phyloP scores from a whole-genome alignment of 768 basidiomycete species.

The Hydnomerulius pinastri region DNA sequence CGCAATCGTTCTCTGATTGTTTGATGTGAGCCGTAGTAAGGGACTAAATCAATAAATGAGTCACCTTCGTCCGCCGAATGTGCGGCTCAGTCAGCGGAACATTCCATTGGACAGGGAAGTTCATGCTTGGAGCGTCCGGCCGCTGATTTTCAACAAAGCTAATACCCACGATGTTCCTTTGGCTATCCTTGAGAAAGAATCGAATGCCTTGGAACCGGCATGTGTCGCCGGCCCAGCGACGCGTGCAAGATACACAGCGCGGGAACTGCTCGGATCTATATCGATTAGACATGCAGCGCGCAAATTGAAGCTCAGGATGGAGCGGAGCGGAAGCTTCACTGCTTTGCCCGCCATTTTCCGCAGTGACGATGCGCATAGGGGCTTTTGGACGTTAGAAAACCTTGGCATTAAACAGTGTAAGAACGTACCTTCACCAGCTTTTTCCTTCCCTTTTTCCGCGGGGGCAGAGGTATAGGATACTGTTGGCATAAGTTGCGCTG shows the following conservation, averaged over 20 bases:
- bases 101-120: slow-evolving; percentile 69
- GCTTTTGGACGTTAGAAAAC: slow-evolving; percentile 11
- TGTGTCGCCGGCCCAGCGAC: slow-evolving; percentile 86
- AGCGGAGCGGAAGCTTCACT: slow-evolving; percentile 36
- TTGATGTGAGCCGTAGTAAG: slow-evolving; percentile 12
- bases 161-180: slow-evolving; percentile 61
- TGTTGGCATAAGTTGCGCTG: slow-evolving; percentile 49
- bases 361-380: slow-evolving; percentile 32
- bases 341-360: slow-evolving; percentile 31
- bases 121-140: slow-evolving; percentile 59
- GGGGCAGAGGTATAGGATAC: slow-evolving; percentile 42
- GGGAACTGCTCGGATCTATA: slow-evolving; percentile 74
- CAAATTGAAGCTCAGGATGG: slow-evolving; percentile 71
- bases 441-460: slow-evolving; percentile 48
- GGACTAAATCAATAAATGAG: slow-evolving; percentile 2
- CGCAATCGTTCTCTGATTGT: slow-evolving; percentile 64
- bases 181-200: slow-evolving; percentile 66
- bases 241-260: slow-evolving; percentile 80
- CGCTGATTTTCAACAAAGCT: slow-evolving; percentile 69
- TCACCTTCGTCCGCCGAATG: slow-evolving; percentile 63
- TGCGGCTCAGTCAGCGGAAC: slow-evolving; percentile 49
- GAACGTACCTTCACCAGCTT: slow-evolving; percentile 40
- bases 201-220: slow-evolving; percentile 87
- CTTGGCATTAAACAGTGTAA: background rate
- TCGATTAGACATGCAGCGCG: slow-evolving; percentile 83